Evolutionary conservation across 371 early-diverging fungal species (phyloP).

Genomic region (Mucor racemosus): DNA sequence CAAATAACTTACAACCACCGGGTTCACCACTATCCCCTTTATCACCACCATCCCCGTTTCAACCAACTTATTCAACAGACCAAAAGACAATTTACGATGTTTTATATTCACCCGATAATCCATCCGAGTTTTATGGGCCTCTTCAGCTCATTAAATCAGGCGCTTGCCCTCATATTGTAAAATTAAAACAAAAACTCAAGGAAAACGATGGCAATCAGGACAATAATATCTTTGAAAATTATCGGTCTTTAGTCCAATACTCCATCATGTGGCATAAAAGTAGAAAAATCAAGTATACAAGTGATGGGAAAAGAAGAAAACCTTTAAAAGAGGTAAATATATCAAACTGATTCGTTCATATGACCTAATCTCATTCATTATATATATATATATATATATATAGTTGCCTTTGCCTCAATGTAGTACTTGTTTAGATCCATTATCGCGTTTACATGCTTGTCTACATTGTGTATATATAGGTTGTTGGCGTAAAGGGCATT

Average conservation of each 20-base stretch:
- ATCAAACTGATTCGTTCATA: not conserved
- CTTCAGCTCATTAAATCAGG: conserved; percentile 30
- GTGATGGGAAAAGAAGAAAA: conserved; percentile 23
- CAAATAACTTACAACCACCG: conserved; percentile 17
- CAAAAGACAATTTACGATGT: conserved; percentile 44
- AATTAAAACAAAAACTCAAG: conserved; percentile 33
- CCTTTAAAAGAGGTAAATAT: conserved; percentile 20
- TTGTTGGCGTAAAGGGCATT: conserved; percentile 73
- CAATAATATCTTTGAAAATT: conserved; percentile 36
- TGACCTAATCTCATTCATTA: not conserved
- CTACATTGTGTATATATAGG: conserved; percentile 71
- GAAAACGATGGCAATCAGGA: conserved; percentile 19
- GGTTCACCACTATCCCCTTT: conserved; percentile 27
- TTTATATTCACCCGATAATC: conserved; percentile 42
- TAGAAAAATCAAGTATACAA: conserved; percentile 27
- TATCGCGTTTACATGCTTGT: conserved; percentile 81
- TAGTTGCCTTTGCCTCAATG: conserved; percentile 78
- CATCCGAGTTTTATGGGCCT: conserved; percentile 38
- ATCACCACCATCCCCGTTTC: conserved; percentile 24
- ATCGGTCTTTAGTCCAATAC: conserved; percentile 39
- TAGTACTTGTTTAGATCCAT: conserved; percentile 61
- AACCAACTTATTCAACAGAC: conserved; percentile 10
- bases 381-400: not conserved
- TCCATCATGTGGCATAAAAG: conserved; percentile 44
- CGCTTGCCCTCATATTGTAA: conserved; percentile 43